Evolutionary conservation across 2,329 filamentous ascomycete genomes (phyloP).

Genomic region (Apiospora marii): DNA sequence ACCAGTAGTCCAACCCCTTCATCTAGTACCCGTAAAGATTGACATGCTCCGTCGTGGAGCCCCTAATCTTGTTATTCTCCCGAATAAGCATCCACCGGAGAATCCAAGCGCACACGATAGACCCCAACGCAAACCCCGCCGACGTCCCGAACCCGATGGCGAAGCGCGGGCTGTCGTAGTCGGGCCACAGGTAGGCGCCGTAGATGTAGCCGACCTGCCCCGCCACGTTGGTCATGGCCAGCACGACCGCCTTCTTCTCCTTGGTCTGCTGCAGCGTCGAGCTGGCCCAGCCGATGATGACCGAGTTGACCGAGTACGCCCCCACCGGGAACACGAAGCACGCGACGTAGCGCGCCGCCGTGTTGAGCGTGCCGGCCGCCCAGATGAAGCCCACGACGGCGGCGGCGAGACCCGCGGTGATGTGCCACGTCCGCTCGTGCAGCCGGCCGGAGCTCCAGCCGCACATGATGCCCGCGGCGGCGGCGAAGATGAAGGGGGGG

Average conservation of each 20-base stretch:
- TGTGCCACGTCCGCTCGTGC: slow-evolving; percentile 25
- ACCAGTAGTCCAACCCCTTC: neutral
- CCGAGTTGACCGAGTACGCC: slow-evolving; percentile 53
- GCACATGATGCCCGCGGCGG: slow-evolving; percentile 6
- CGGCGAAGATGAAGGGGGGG: slow-evolving; percentile 23
- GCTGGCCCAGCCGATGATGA: slow-evolving; percentile 55
- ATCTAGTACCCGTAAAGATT: slow-evolving; percentile 49
- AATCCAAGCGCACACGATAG: slow-evolving; percentile 51
- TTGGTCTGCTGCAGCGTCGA: slow-evolving; percentile 53
- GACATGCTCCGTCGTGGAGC: slow-evolving; percentile 42
- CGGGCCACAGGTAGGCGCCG: slow-evolving; percentile 58
- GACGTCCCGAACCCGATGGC: slow-evolving; percentile 54
- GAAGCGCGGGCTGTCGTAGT: slow-evolving; percentile 53
- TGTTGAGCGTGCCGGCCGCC: slow-evolving; percentile 46
- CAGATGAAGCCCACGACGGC: slow-evolving; percentile 23
- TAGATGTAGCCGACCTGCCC: slow-evolving; percentile 58
- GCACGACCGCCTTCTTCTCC: slow-evolving; percentile 56
- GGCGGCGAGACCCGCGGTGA: slow-evolving; percentile 8
- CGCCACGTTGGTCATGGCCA: slow-evolving; percentile 58
- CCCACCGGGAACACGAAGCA: slow-evolving; percentile 52
- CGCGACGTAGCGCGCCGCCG: slow-evolving; percentile 48
- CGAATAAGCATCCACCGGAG: slow-evolving; percentile 49
- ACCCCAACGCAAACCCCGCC: slow-evolving; percentile 49
- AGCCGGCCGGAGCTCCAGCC: slow-evolving; percentile 23
- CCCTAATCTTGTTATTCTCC: slow-evolving; percentile 50